phyloP scores from a whole-genome alignment of 169 alveolate genomes.

The Cryptosporidium xiaoi region DNA sequence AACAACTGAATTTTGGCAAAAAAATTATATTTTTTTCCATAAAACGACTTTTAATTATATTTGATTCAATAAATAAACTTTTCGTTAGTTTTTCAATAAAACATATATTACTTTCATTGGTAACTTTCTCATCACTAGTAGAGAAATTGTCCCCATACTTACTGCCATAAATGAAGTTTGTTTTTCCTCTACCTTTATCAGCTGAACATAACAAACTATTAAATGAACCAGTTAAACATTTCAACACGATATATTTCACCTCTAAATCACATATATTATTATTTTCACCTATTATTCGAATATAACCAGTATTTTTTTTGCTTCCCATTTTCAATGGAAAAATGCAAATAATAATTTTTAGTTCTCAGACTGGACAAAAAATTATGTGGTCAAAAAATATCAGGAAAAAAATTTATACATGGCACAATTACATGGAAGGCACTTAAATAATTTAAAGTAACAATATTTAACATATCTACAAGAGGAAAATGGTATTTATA shows the following conservation, averaged over 20 bases:
- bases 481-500: not conserved
- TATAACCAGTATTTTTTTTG: slow-evolving; percentile 7
- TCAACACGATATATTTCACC: slow-evolving; percentile 9
- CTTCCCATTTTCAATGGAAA: slow-evolving; percentile 1
- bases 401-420: not conserved
- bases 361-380: slow-evolving; percentile 23
- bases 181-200: not conserved
- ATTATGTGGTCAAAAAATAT: slow-evolving; percentile 50
- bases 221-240: not conserved
- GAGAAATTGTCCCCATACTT: not conserved
- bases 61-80: slow-evolving; percentile 12
- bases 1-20: slow-evolving; percentile 25
- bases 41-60: not conserved
- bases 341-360: slow-evolving; percentile 30
- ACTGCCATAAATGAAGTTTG: slow-evolving; percentile 16
- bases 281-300: slow-evolving; percentile 21
- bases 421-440: not conserved
- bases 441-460: not conserved
- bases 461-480: not conserved
- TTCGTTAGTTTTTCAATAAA: slow-evolving; percentile 20
- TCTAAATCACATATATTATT: not conserved
- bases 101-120: not conserved
- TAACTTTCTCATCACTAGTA: not conserved
- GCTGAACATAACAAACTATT: slow-evolving; percentile 10
- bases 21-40: not conserved